Base-by-base conservation (phyloP, 73 alveolate species). In the Breviolum minutum region DNA sequence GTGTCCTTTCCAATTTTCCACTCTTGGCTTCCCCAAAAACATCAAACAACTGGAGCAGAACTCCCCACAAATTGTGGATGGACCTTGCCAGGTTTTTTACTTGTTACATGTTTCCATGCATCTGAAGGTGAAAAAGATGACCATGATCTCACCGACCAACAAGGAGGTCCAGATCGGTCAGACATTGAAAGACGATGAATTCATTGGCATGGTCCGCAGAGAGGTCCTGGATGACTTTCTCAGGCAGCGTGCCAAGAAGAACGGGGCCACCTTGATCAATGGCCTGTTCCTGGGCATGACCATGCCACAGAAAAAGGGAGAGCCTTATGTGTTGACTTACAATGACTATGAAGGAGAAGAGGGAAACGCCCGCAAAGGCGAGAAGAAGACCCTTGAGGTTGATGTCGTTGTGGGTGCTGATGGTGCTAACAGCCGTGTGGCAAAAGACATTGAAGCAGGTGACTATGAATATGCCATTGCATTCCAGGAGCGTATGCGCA, bases 121-220 rank as follows among this genome's bases (percentile, higher is more conserved):
- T 40, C 27, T 32, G 48, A 16, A 89, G 96, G 98, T 92, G 24
- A 61, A 80, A 70, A 74, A 71, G 90, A 92, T 92, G 98, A 92
- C 85, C 64, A 92, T 92, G 98, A 92, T 92, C 98, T 92, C 98
- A 6, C 98, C 98, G 6, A 68, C 98, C 60, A 74, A 74, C 88
- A 92, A 73, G 79, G 98, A 92, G 98, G 98, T 92, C 61, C 88
- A 92, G 64, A 74, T 92, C 54, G 98, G 98, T 26, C 80, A 71
- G 83, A 95, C 99, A 29, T 93, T 95, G 74, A 69, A 66, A 80
- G 84, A 71, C 63, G 94, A 86, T 73, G 99, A 95, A 93, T 95
- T 69, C 96, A 95, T 95, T 48, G 99, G 99, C n/a, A 95, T 95
- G 99, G 95, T 81, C 71, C 95, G 99, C 91, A 97, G 99, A 11